These are phyloP conservation scores for Suhomyces guaymorum DNA, from an alignment of 1,139 yeast species.

Conservation along the genomic window DNA sequence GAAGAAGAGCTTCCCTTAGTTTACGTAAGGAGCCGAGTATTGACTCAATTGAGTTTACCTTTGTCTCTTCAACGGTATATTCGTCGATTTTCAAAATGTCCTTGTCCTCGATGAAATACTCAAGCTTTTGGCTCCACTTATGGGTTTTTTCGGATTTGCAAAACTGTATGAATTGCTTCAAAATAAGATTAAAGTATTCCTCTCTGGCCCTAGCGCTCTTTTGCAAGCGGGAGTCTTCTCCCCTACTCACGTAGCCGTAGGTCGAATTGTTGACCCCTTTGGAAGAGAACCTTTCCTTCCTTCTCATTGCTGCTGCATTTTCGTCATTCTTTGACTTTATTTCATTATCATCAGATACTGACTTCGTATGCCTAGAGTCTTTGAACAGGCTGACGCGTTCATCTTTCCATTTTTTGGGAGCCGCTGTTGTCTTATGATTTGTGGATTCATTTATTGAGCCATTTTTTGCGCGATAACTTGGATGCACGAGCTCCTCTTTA, in stretches of 20 bases:
- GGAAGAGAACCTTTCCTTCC: slow-evolving; percentile 3
- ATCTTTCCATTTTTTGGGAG: no score
- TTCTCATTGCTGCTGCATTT: not conserved
- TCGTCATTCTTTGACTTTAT: no score
- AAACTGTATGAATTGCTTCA: slow-evolving; percentile 30
- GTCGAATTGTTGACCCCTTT: slow-evolving; percentile 1
- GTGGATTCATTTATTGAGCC: no score
- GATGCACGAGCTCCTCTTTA: no score
- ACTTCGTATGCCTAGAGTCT: no score
- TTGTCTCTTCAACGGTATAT: not conserved
- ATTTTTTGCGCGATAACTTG: no score
- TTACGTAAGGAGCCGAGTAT: slow-evolving; percentile 40
- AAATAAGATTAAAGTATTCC: slow-evolving; percentile 38
- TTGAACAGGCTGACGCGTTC: no score
- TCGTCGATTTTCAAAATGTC: not conserved
- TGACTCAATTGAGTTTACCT: slow-evolving; percentile 24
- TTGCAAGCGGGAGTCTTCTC: slow-evolving; percentile 55
- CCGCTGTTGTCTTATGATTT: no score
- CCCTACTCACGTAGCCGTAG: slow-evolving; percentile 60
- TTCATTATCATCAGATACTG: no score
- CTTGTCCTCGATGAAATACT: no score
- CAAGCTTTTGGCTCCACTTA: no score
- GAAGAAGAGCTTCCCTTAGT: slow-evolving; percentile 56
- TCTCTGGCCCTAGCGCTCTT: slow-evolving; percentile 41
- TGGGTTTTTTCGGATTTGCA: slow-evolving; percentile 19